Conservation (phyloP, 2,329 filamentous ascomycete species). For the Fusarium pilosicola region DNA sequence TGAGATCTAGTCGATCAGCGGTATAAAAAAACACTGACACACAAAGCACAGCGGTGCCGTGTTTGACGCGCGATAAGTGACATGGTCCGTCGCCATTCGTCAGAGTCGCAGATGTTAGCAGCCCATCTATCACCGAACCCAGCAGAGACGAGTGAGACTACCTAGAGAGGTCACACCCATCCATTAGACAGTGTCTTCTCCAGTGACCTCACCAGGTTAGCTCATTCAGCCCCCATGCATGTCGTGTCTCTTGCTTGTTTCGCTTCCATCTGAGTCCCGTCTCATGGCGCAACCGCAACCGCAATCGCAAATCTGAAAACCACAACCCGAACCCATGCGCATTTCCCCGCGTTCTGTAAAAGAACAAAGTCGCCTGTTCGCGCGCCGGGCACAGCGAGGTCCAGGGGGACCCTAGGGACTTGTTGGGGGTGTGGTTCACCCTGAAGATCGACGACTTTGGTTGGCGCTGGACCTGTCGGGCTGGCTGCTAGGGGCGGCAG, state of each 20-base stretch:
- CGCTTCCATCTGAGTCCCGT: constrained; percentile 24
- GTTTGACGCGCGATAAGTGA: constrained; percentile 38
- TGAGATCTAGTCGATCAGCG: constrained; percentile 1
- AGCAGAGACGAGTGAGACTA: constrained; percentile 12
- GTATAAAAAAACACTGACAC: neutral
- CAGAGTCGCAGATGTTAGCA: constrained; percentile 20
- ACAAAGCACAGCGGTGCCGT: constrained; percentile 1
- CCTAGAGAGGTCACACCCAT: neutral
- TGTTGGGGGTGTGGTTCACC: constrained; percentile 30
- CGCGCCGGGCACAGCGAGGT: constrained; percentile 25
- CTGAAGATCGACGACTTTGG: constrained; percentile 33
- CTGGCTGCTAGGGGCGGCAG: constrained; percentile 39
- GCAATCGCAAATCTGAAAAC: neutral
- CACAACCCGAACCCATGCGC: constrained; percentile 31
- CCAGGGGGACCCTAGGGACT: constrained; percentile 20
- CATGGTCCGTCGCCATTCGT: constrained; percentile 37
- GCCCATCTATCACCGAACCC: constrained; percentile 16
- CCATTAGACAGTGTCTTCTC: constrained; percentile 11
- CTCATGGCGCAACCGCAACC: constrained; percentile 23
- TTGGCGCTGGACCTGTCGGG: constrained; percentile 28
- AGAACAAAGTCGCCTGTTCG: constrained; percentile 27
- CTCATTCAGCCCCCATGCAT: constrained; percentile 1
- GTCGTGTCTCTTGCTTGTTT: constrained; percentile 26
- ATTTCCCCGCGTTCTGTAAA: constrained; percentile 36
- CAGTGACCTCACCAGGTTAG: constrained; percentile 6